phyloP scores from a whole-genome alignment of 345 rosid species.

The Linum trigynum region DNA sequence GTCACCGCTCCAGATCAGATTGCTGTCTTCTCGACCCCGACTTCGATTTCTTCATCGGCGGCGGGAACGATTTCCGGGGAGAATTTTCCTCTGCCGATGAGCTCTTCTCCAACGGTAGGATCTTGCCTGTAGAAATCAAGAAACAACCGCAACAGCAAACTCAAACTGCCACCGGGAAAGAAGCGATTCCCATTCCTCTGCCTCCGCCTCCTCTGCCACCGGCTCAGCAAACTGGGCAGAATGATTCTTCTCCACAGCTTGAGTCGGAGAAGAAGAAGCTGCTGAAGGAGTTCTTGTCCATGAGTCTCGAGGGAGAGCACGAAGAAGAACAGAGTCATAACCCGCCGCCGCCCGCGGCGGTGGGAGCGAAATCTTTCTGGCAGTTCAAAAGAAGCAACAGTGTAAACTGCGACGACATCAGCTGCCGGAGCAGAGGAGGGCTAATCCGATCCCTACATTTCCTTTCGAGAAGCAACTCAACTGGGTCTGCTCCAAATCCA shows the following conservation, averaged over 20 bases:
- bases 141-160: slow-evolving; percentile 9
- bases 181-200: background rate
- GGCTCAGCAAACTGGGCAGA: slow-evolving; percentile 9
- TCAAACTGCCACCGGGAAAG: background rate
- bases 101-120: slow-evolving; percentile 81
- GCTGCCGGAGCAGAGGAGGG: slow-evolving; percentile 30
- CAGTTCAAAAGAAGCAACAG: slow-evolving; percentile 81
- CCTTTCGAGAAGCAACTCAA: slow-evolving; percentile 75
- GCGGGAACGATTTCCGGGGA: slow-evolving; percentile 20
- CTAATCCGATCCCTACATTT: slow-evolving; percentile 59
- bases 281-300: slow-evolving; percentile 58
- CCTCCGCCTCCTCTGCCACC: slow-evolving; percentile 1
- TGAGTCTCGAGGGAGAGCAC: slow-evolving; percentile 31
- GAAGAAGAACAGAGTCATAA: slow-evolving; percentile 14
- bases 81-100: slow-evolving; percentile 74
- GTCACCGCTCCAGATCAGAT: slow-evolving; percentile 31
- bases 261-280: slow-evolving; percentile 50
- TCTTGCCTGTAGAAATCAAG: slow-evolving; percentile 61
- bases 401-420: slow-evolving; percentile 46
- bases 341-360: slow-evolving; percentile 10
- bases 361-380: slow-evolving; percentile 45
- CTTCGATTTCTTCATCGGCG: slow-evolving; percentile 56
- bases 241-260: slow-evolving; percentile 5
- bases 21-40: slow-evolving; percentile 48
- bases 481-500: slow-evolving; percentile 74